These are phyloP conservation scores for Kwoniella dendrophila DNA, from an alignment of 768 basidiomycete species.

Conservation along the genomic window DNA sequence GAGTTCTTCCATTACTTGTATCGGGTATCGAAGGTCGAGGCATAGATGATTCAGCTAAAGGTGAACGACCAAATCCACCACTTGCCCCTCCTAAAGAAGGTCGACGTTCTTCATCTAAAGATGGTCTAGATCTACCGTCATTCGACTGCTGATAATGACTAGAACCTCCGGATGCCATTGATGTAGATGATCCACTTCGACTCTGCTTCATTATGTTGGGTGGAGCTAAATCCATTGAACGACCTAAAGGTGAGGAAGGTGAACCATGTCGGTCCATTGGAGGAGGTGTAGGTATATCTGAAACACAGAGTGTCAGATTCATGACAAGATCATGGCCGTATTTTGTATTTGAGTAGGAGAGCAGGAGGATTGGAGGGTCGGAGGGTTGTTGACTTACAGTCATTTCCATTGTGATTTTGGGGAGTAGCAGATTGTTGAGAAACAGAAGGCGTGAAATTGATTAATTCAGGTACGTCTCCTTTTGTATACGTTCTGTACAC, in stretches of 20 bases:
- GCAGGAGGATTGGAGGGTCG: neutral
- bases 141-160: slow-evolving; percentile 28
- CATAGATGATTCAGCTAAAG: slow-evolving; percentile 26
- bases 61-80: slow-evolving; percentile 25
- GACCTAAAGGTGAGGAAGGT: slow-evolving; percentile 25
- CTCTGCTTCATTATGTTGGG: slow-evolving; percentile 25
- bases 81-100: slow-evolving; percentile 17
- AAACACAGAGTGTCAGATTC: too few species aligned
- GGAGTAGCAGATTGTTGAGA: slow-evolving; percentile 15
- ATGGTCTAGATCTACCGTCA: slow-evolving; percentile 20
- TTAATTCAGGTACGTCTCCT: slow-evolving; percentile 48
- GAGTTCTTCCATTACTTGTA: slow-evolving; percentile 1
- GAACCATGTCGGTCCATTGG: slow-evolving; percentile 20
- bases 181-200: slow-evolving; percentile 44
- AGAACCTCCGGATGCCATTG: slow-evolving; percentile 30
- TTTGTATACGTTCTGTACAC: slow-evolving; percentile 54
- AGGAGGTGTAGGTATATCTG: slow-evolving; percentile 6
- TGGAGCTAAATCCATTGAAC: slow-evolving; percentile 30
- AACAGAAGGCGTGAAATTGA: slow-evolving; percentile 35
- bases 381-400: neutral
- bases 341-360: too few species aligned
- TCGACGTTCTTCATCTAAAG: slow-evolving; percentile 33
- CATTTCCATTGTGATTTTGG: slow-evolving; percentile 18
- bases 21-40: slow-evolving; percentile 13
- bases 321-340: too few species aligned